Base-by-base conservation (phyloP, 352 stramenopile species). In the Globisporangium middletonii region DNA sequence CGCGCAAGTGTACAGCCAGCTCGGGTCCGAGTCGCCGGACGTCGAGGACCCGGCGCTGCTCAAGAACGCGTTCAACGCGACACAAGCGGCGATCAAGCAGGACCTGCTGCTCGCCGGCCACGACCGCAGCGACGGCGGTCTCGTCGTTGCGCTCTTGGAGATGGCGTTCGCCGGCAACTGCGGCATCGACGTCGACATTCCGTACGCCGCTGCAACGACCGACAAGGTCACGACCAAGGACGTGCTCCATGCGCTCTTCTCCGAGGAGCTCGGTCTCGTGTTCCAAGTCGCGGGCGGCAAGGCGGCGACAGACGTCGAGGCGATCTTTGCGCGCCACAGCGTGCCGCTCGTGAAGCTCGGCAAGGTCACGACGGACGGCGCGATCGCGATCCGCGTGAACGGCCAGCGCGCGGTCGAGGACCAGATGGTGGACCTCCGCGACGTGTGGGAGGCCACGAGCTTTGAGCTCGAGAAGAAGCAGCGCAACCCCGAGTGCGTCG, bases 151-250 rank as follows among this genome's bases (percentile, higher is more conserved):
- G 23, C 72, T 99, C 9, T 67, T 99, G 15, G 97, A 99, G 74
- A 99, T 99, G 97, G 95, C 96, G 1, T 99, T 99, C 68, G 92
- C 95, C 23, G 97, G 97, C 55, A 98, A 99, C 78, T 98, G 97
- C 65, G 96, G 97, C 38, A 72, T 99, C 15, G 75, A 97, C 37
- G 80, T 99, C 8, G 74, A 97, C 59, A 81, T 99, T 53, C 89
- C 79, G 9, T 76, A 72, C 41, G 15, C 71, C 11, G 56, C 60
- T 38, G 46, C 55, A 13, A 19, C 50, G 2, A 4, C 43, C 23
- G 23, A 33, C 26, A 75, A 78, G 37, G 54, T 72, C 5, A 75
- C 79, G 23, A 86, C 75, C 12, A 81, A 80, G 53, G 74, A 91
- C 3, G 75, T 87, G 33, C 65, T 93, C 9, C 53, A 79, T 37